Evolutionary conservation across 2,329 filamentous ascomycete genomes (phyloP), one percentile per base, ranked within the genome.

Genomic region (Xylariales sp.): DNA sequence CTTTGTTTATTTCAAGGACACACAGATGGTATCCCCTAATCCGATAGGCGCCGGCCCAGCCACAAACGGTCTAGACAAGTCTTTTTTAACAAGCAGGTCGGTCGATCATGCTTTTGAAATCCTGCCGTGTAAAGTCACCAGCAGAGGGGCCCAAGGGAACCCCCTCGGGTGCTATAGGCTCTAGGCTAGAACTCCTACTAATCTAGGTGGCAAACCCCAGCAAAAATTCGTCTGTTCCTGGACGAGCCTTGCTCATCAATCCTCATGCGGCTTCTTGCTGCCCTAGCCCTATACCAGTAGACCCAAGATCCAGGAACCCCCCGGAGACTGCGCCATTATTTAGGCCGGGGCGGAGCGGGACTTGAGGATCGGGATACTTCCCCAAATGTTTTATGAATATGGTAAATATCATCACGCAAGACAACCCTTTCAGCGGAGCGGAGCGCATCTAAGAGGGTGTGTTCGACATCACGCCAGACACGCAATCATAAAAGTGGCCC

Each of bases 51-150:
- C 64, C 63, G 64, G 66, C 75, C 72, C 75, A 77, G 76, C 76
- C 76, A 76, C 76, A 77, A 74, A 75, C 36, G 72, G 68, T 77
- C 76, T 77, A 70, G 76, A 72, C 75, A 68, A 65, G 75, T 61
- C 75, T 74, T 67, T 71, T 71, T 65, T 48, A 62, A 57, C 71
- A 65, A 68, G 72, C 55, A 71, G 67, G 65, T 58, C 54, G 67
- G 61, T 69, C 62, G 64, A 69, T 64, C 62, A 67, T 69, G 67
- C 69, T 70, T 71, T 46, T 45, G 50, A 32, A 57, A 53, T 62
- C 59, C 58, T 49, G 62, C 59, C 46, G 65, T 67, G 64, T 66
- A 62, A 68, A 60, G 59, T 52, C 59, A 48, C 54, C 56, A 16
- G 55, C 59, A 55, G 43, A 46, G 32, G 32, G 39, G 36, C 5